A percentile compares a stretch with the other conserved stretches of the same genome.
Conservation (phyloP, 2,329 filamentous ascomycete genomes). For the Ampelomyces quisqualis region DNA sequence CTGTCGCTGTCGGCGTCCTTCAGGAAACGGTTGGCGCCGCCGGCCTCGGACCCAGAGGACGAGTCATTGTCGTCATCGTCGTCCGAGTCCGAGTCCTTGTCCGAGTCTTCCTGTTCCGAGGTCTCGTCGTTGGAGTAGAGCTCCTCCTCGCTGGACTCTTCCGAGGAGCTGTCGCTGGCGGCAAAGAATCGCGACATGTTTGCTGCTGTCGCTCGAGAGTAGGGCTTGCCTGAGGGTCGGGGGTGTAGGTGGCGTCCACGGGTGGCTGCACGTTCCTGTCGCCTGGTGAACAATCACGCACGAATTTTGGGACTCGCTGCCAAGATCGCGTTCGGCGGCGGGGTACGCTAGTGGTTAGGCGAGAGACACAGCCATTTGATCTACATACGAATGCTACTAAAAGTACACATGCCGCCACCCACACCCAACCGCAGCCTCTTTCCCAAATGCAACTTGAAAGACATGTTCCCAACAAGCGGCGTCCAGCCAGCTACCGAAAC, state of each 20-base stretch:
- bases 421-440: conserved; percentile 5
- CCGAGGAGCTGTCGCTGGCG: conserved; percentile 91
- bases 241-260: conserved; percentile 22
- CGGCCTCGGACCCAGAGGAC: conserved; percentile 62
- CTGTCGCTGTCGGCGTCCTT: conserved; percentile 74
- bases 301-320: conserved; percentile 19
- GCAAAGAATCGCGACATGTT: conserved; percentile 87
- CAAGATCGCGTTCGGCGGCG: conserved; percentile 7
- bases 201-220: conserved; percentile 30
- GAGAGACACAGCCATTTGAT: neutral
- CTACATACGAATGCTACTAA: conserved; percentile 34
- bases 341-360: neutral
- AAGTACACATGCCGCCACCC: conserved; percentile 29
- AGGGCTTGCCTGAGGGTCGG: conserved; percentile 24
- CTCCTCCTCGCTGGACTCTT: conserved; percentile 92
- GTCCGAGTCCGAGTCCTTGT: conserved; percentile 59
- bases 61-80: conserved; percentile 60
- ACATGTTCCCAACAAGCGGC: neutral
- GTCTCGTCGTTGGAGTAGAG: conserved; percentile 78
- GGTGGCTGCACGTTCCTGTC: conserved; percentile 16
- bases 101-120: conserved; percentile 45
- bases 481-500: neutral
- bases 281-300: conserved; percentile 15
- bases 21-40: conserved; percentile 85
- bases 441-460: conserved; percentile 5